A percentile compares a stretch with the other conserved stretches of the same genome.
These are phyloP conservation scores for Rhizopogon parksii DNA, from an alignment of 1,284 basidiomycete genomes.

Conservation along the genomic window DNA sequence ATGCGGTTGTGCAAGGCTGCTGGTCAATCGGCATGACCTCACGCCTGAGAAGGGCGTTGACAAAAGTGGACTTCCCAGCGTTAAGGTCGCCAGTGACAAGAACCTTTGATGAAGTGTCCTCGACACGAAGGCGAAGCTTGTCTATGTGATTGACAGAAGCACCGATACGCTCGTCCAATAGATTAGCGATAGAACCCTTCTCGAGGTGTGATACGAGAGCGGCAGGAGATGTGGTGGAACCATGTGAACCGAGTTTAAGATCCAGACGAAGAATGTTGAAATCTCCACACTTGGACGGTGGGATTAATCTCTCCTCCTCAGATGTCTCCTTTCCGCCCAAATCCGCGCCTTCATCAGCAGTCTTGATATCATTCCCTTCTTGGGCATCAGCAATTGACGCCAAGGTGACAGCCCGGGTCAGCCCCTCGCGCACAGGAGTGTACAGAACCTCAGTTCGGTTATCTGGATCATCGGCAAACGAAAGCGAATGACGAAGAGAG, in stretches of 20 bases:
- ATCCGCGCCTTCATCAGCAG: constrained; percentile 23
- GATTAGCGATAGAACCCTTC: constrained; percentile 86
- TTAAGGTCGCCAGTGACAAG: constrained; percentile 99
- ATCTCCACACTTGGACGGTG: constrained; percentile 41
- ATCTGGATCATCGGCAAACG: constrained; percentile 76
- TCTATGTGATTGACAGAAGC: constrained; percentile 76
- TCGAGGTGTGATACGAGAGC: constrained; percentile 88
- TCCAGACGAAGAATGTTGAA: constrained; percentile 89
- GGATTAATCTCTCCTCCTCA: constrained; percentile 37
- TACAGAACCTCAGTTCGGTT: constrained; percentile 64
- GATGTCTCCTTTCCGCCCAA: constrained; percentile 25
- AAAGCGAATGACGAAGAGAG: constrained; percentile 58
- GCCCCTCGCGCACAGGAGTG: constrained; percentile 39
- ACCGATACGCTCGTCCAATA: constrained; percentile 84
- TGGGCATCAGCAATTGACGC: constrained; percentile 42
- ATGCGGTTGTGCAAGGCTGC: constrained; percentile 95
- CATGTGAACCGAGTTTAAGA: constrained; percentile 80
- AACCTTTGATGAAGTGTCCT: constrained; percentile 93
- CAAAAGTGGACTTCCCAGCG: constrained; percentile 97
- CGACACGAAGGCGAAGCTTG: constrained; percentile 79
- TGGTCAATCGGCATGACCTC: constrained; percentile 97
- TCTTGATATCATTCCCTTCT: constrained; percentile 28
- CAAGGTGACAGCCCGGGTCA: constrained; percentile 51
- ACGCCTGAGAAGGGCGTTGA: constrained; percentile 87
- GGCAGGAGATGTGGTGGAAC: constrained; percentile 63